Evolutionary conservation across 1,284 basidiomycete species (phyloP), one percentile per base, ranked within the genome.

Genomic region (Leccinum fallax): DNA sequence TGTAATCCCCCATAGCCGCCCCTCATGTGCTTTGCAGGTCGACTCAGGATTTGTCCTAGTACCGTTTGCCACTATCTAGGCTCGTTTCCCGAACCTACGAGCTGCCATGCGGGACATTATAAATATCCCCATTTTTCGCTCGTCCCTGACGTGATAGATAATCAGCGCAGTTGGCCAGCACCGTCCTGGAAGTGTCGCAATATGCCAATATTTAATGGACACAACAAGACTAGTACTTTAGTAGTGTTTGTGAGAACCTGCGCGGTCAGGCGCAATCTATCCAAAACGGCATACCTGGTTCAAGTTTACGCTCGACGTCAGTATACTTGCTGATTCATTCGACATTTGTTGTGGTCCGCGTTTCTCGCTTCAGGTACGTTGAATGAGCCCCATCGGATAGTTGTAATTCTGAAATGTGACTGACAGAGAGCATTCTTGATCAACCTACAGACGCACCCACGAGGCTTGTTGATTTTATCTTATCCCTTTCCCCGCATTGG

Each of bases 101-200:
- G 43, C 46, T 13, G 46, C 21, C 46, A 24, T 8, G 21, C 8
- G 19, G 24, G 30, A 19, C n/a, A 6, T 8, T 19, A 32, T 51
- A 28, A 36, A 28, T 21, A 51, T 28, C n/a, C 16, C 46, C 48
- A 21, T 28, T 2, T 36, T 36, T 51, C 26, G n/a, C 26, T 19
- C 10, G 9, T 53, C 10, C 21, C 34, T 43, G 64, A 59, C 43
- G 16, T 66, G 63, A 52, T 36, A 55, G 26, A 51, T 19, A 30
- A 26, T 46, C 10, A 48, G 21, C 21, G 60, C 40, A 48, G 53
- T 49, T 52, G 26, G 8, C 26, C 28, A 34, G 19, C 8, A 38
- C 36, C 36, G 24, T 65, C 53, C n/a, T 26, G 19, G 36, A 15
- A 5, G 26, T 3, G 9, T 36, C 36, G 16, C 16, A n/a, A 24